Evolutionary conservation across 108 stramenopile species (phyloP).

Genomic region (Aureococcus anophagefferens): DNA sequence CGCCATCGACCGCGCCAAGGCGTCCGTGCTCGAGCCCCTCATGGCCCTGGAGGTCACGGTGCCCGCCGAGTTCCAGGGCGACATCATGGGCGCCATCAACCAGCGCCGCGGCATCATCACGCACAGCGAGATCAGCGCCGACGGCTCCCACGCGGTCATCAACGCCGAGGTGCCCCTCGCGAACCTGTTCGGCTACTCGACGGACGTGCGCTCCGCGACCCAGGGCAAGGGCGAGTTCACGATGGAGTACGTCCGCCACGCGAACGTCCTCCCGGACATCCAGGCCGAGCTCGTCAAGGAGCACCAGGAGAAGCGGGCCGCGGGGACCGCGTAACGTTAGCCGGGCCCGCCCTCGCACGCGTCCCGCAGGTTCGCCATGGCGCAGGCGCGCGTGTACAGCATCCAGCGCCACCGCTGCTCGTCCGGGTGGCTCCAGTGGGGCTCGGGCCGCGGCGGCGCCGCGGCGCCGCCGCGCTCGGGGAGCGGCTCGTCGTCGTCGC

Average conservation of each 20-base stretch:
- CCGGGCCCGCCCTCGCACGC: no score
- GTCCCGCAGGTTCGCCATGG: no score
- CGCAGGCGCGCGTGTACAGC: no score
- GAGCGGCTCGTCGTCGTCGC: no score
- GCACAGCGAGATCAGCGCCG: slow-evolving; percentile 79
- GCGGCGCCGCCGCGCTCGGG: no score
- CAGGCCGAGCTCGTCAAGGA: slow-evolving; percentile 81
- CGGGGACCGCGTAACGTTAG: slow-evolving; percentile 21
- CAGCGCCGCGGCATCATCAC: slow-evolving; percentile 85
- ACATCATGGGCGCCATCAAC: slow-evolving; percentile 84
- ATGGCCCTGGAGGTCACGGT: slow-evolving; percentile 87
- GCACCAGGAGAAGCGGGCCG: slow-evolving; percentile 59
- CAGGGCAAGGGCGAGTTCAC: slow-evolving; percentile 98
- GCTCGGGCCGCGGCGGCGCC: no score
- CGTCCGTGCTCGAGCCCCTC: slow-evolving; percentile 83
- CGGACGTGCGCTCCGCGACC: slow-evolving; percentile 82
- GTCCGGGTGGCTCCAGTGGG: no score
- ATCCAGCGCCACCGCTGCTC: no score
- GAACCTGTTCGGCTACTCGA: slow-evolving; percentile 93
- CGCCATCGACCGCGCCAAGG: slow-evolving; percentile 68
- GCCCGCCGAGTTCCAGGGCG: slow-evolving; percentile 93
- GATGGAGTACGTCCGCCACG: slow-evolving; percentile 93
- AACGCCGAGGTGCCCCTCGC: slow-evolving; percentile 81
- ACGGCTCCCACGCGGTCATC: slow-evolving; percentile 72
- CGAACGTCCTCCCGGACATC: slow-evolving; percentile 59